Conservation (phyloP, 768 basidiomycete species). For the Rhizopogon vesiculosus region DNA sequence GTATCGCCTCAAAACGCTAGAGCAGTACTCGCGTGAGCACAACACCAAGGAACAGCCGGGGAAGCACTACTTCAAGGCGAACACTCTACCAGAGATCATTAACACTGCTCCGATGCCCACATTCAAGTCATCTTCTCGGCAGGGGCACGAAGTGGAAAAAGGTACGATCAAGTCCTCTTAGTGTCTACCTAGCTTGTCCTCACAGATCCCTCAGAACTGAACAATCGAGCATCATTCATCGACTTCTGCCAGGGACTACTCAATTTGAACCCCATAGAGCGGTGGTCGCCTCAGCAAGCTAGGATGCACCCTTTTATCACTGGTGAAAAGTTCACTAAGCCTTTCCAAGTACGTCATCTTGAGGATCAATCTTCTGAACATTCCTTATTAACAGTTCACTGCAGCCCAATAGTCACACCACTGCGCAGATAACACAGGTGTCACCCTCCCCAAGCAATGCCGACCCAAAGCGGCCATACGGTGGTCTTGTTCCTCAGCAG, state of each 20-base stretch:
- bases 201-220: slow-evolving; percentile 51
- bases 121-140: slow-evolving; percentile 67
- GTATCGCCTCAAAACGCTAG: slow-evolving; percentile 83
- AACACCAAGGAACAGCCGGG: slow-evolving; percentile 95
- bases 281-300: slow-evolving; percentile 98
- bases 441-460: slow-evolving; percentile 28
- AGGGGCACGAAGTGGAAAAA: slow-evolving; percentile 84
- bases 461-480: slow-evolving; percentile 87
- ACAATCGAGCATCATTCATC: slow-evolving; percentile 91
- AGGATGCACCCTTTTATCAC: slow-evolving; percentile 96
- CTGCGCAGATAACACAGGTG: slow-evolving; percentile 20
- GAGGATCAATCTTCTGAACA: background rate
- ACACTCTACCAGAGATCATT: slow-evolving; percentile 90
- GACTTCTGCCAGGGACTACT: slow-evolving; percentile 96
- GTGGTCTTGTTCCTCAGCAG: slow-evolving; percentile 87
- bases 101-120: slow-evolving; percentile 91
- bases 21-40: slow-evolving; percentile 95
- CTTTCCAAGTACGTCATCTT: slow-evolving; percentile 61
- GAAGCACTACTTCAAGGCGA: slow-evolving; percentile 98
- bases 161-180: slow-evolving; percentile 40
- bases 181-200: background rate
- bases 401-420: slow-evolving; percentile 49
- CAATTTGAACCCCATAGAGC: slow-evolving; percentile 88
- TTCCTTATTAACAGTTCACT: background rate
- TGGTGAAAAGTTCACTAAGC: slow-evolving; percentile 90